Evolutionary conservation across 1,139 yeast genomes (phyloP), one percentile per base, ranked within the genome.

Genomic region (Candida buenavistaensis): DNA sequence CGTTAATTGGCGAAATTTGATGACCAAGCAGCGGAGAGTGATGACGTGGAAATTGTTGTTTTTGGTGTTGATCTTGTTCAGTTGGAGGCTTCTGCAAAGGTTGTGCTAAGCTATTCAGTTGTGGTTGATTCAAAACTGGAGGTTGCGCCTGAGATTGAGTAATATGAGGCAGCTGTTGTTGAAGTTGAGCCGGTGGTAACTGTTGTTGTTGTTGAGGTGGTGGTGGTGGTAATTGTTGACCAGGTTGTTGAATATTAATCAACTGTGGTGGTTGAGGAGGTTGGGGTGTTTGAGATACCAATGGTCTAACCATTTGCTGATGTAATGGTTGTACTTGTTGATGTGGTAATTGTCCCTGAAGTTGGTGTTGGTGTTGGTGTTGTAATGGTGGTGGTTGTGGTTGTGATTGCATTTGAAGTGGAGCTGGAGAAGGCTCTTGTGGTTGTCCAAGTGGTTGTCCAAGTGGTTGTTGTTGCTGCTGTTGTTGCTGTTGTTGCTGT

Each of bases 271-370:
- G 45, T 7, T 35, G 46, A 20, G 40, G 48, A 15, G 16, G 37
- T 16, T 21, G 28, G 24, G 26, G 41, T 22, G n/a, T n/a, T n/a
- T 44, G 46, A 11, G 38, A 37, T 27, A 40, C 39, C 14, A 45
- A 48, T 12, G 45, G 46, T 11, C 43, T 43, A 9, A 30, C 29
- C 7, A 28, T 44, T 12, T 43, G 50, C 22, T 41, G 49, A 13
- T 17, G 38, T 12, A 26, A 34, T 7, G 17, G 28, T 9, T 16
- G n/a, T n/a, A n/a, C n/a, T n/a, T n/a, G n/a, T n/a, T n/a, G n/a
- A n/a, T n/a, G n/a, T n/a, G n/a, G n/a, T n/a, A n/a, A n/a, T n/a
- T n/a, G n/a, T n/a, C n/a, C n/a, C n/a, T n/a, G n/a, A n/a, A n/a
- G n/a, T n/a, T n/a, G n/a, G n/a, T n/a, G n/a, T n/a, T n/a, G n/a